These are phyloP conservation scores for Teratosphaeria gauchensis DNA, from an alignment of 2,329 filamentous ascomycete species.

Conservation along the genomic window DNA sequence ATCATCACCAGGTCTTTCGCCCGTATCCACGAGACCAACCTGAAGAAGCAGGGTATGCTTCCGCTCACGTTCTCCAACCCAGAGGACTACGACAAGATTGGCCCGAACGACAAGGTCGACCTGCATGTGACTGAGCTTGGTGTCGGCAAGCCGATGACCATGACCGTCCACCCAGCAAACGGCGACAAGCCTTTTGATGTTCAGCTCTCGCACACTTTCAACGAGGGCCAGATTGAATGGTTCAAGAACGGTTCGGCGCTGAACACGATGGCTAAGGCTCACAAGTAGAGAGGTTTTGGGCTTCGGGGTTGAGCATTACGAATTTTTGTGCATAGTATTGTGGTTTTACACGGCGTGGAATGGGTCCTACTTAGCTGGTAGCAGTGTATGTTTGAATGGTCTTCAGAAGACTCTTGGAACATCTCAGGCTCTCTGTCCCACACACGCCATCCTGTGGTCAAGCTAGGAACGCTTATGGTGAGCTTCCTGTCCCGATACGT, in stretches of 20 bases:
- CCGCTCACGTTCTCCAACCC: slow-evolving; percentile 91
- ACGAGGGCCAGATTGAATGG: slow-evolving; percentile 96
- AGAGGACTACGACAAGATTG: slow-evolving; percentile 95
- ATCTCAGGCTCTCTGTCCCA: background rate
- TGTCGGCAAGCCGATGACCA: slow-evolving; percentile 85
- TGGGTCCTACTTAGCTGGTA: background rate
- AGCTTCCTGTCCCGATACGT: too few relatives aligned
- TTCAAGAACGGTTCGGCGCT: slow-evolving; percentile 96
- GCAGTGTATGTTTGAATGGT: background rate
- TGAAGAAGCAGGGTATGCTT: slow-evolving; percentile 99
- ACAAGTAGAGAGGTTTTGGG: slow-evolving; percentile 2
- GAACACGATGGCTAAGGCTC: slow-evolving; percentile 89
- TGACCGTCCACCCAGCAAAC: slow-evolving; percentile 84
- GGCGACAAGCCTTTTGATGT: slow-evolving; percentile 67
- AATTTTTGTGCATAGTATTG: background rate
- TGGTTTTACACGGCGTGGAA: background rate
- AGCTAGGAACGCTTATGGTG: too few relatives aligned
- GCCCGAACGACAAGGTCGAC: slow-evolving; percentile 85
- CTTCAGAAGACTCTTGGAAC: background rate
- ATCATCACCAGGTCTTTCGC: slow-evolving; percentile 95
- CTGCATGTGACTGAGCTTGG: slow-evolving; percentile 79
- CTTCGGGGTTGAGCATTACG: background rate
- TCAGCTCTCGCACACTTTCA: slow-evolving; percentile 90
- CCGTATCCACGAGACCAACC: slow-evolving; percentile 99
- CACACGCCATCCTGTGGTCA: too few relatives aligned